These are phyloP conservation scores for Amylostereum chailletii DNA, from an alignment of 1,284 basidiomycete genomes.

Conservation along the genomic window DNA sequence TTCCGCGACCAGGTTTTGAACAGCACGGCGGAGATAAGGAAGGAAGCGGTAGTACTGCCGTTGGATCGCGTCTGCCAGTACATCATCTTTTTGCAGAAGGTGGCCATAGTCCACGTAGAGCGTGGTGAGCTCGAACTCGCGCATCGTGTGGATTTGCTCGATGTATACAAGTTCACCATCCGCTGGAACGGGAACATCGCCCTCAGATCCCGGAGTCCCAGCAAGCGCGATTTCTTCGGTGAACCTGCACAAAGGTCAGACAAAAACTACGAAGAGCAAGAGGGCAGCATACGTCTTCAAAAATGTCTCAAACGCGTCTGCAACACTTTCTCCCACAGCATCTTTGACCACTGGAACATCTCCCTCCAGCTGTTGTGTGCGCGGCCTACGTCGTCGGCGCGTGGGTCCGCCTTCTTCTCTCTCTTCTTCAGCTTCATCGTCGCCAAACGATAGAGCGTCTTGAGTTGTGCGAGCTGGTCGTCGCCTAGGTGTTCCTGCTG, in stretches of 20 bases:
- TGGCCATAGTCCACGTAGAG: conserved; percentile 96
- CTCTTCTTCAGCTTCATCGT: conserved; percentile 42
- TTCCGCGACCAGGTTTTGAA: conserved; percentile 83
- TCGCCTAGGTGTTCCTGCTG: conserved; percentile 32
- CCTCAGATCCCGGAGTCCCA: conserved; percentile 67
- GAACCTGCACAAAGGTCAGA: conserved; percentile 41
- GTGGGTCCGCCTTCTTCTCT: conserved; percentile 27
- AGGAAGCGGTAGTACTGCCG: conserved; percentile 96
- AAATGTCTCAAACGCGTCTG: conserved; percentile 86
- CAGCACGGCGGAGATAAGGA: conserved; percentile 86
- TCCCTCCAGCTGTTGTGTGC: conserved; percentile 37
- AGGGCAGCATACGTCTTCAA: conserved; percentile 60
- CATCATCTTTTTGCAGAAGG: conserved; percentile 82
- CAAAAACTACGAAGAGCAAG: neutral
- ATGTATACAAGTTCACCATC: conserved; percentile 75
- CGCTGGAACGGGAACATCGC: conserved; percentile 42
- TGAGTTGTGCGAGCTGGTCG: conserved; percentile 35
- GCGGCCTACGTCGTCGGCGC: conserved; percentile 33
- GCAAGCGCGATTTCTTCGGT: conserved; percentile 73
- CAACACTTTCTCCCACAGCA: conserved; percentile 87
- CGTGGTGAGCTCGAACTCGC: conserved; percentile 88
- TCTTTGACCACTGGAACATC: conserved; percentile 86
- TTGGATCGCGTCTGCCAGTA: conserved; percentile 88
- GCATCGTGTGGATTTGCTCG: conserved; percentile 89
- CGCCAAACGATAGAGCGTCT: conserved; percentile 55